Evolutionary conservation across 208 protist species (phyloP).

Genomic region (Trypanosoma mega): DNA sequence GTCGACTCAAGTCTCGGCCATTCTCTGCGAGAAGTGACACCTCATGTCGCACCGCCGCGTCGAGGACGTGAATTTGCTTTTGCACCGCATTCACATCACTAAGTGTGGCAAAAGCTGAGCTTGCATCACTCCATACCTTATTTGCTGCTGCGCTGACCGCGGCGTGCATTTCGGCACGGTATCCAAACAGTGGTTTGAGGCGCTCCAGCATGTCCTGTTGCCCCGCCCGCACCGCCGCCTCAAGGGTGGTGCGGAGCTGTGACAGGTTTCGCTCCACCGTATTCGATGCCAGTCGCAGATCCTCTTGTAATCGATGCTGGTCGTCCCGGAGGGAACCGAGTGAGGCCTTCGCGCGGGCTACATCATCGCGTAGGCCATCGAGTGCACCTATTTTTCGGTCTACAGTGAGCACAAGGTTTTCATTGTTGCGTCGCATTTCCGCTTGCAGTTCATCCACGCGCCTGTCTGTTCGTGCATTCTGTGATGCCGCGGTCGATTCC

Average conservation of each 20-base stretch:
- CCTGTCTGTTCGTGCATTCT: slow-evolving; percentile 26
- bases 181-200: slow-evolving; percentile 47
- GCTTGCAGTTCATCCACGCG: slow-evolving; percentile 30
- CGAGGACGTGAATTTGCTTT: slow-evolving; percentile 52
- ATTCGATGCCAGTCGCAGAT: slow-evolving; percentile 38
- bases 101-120: slow-evolving; percentile 51
- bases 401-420: slow-evolving; percentile 10
- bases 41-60: slow-evolving; percentile 73
- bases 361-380: slow-evolving; percentile 33
- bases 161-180: slow-evolving; percentile 46
- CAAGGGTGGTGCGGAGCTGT: slow-evolving; percentile 58
- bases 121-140: slow-evolving; percentile 68
- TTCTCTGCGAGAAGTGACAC: slow-evolving; percentile 60
- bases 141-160: slow-evolving; percentile 63
- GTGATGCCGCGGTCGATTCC: slow-evolving; percentile 34
- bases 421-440: slow-evolving; percentile 24
- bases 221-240: slow-evolving; percentile 56
- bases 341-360: slow-evolving; percentile 30
- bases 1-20: slow-evolving; percentile 34
- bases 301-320: slow-evolving; percentile 38
- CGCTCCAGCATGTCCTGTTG: slow-evolving; percentile 81
- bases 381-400: slow-evolving; percentile 19
- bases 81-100: slow-evolving; percentile 49
- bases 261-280: slow-evolving; percentile 53
- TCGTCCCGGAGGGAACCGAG: slow-evolving; percentile 38